These are phyloP conservation scores for Saccharum hybrid DNA, from an alignment of 202 grass and related monocot species.

Conservation along the genomic window DNA sequence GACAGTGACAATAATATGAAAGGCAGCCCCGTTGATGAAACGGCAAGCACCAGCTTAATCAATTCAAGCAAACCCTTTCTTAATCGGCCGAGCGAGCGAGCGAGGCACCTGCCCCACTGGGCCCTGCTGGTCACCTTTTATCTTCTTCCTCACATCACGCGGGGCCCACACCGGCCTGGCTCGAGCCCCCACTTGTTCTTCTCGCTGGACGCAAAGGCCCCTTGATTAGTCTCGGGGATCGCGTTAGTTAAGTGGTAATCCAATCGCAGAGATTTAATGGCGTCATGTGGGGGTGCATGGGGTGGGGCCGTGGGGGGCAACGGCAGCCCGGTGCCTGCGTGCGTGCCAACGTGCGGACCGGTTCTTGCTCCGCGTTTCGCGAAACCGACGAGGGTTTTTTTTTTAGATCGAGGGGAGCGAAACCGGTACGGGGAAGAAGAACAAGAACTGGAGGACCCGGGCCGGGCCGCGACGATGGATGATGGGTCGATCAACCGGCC, in stretches of 20 bases:
- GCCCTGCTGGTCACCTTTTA: slow-evolving; percentile 3
- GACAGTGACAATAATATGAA: slow-evolving; percentile 29
- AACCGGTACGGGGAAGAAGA: too few relatives aligned
- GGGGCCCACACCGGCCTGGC: slow-evolving; percentile 29
- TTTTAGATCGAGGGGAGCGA: too few relatives aligned
- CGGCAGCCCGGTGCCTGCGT: neutral
- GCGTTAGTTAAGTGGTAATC: too few relatives aligned
- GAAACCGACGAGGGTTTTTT: neutral
- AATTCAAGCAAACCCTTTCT: neutral
- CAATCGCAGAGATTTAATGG: too few relatives aligned
- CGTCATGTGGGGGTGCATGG: too few relatives aligned
- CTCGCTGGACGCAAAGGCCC: too few relatives aligned
- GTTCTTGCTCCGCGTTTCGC: slow-evolving; percentile 59
- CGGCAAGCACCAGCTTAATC: slow-evolving; percentile 9
- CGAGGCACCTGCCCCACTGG: slow-evolving; percentile 25
- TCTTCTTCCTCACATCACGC: too few relatives aligned
- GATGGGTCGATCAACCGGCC: neutral
- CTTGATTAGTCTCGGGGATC: too few relatives aligned
- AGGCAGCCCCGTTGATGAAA: slow-evolving; percentile 19
- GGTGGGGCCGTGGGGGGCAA: neutral
- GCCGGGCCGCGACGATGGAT: neutral
- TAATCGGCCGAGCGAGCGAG: neutral
- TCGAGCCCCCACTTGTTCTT: too few relatives aligned
- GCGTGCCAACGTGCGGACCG: slow-evolving; percentile 35
- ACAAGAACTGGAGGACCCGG: neutral